Percentiles rank a stretch among this genome's conserved stretches.
These are phyloP conservation scores for Cystobasidiaceae sp. DNA, from an alignment of 1,284 basidiomycete species.

Conservation along the genomic window DNA sequence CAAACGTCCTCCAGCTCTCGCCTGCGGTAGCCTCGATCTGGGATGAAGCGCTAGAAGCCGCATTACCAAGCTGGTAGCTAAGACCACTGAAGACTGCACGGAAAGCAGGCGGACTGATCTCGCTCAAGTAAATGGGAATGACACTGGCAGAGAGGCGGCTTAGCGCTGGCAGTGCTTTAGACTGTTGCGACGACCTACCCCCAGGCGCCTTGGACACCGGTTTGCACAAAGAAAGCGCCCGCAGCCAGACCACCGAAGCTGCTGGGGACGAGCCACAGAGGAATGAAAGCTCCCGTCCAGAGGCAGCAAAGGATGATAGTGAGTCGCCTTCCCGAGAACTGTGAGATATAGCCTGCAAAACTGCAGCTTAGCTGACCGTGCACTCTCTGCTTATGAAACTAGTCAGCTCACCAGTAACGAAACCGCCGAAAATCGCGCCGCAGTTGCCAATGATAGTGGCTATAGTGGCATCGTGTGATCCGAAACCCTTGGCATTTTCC, in stretches of 20 bases:
- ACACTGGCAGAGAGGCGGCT: neutral
- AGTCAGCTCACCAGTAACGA: conserved; percentile 61
- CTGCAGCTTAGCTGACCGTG: neutral
- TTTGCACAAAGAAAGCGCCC: conserved; percentile 57
- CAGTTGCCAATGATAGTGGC: conserved; percentile 84
- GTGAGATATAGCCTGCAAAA: conserved; percentile 66
- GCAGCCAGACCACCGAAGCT: conserved; percentile 46
- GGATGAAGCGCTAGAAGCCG: conserved; percentile 79
- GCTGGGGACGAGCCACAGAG: conserved; percentile 49
- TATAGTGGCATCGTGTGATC: conserved; percentile 60
- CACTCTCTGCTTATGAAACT: neutral
- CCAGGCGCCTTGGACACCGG: conserved; percentile 56
- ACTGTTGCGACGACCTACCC: conserved; percentile 23
- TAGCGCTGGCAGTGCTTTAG: conserved; percentile 36
- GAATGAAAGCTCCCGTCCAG: conserved; percentile 52
- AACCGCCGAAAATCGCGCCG: conserved; percentile 56
- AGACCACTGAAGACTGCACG: conserved; percentile 88
- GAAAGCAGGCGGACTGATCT: conserved; percentile 88
- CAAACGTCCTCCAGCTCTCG: conserved; percentile 47
- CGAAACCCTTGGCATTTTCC: conserved; percentile 47
- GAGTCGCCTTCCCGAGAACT: conserved; percentile 81
- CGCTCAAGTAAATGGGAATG: conserved; percentile 44
- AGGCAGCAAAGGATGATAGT: conserved; percentile 63
- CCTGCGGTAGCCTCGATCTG: conserved; percentile 81
- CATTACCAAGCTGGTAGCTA: conserved; percentile 57